Evolutionary conservation across 768 basidiomycete species (phyloP), one percentile per base, ranked within the genome.

Genomic region (Leccinum incarnatum): DNA sequence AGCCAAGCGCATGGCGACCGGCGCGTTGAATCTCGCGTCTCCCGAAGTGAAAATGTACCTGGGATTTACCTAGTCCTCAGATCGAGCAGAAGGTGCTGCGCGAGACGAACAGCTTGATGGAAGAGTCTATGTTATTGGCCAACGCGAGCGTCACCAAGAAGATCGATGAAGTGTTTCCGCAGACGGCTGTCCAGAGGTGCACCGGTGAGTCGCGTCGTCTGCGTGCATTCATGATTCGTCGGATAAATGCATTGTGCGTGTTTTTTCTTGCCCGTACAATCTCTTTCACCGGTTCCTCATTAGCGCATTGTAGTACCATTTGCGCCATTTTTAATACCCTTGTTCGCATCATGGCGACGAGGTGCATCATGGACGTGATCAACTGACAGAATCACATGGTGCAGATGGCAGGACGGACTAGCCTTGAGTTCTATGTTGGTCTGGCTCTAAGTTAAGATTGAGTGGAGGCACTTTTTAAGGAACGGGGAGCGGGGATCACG

Each of bases 21-120:
- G 97, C 19, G 97, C 97, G 10, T 82, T 98, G 42, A 98, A 98
- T 59, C 86, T 98, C 25, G 96, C 96, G 1, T 98, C 96, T 0
- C 95, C 97, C 0, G 97, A 99, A 78, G 91, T 99, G 73, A 97
- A 95, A 72, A 98, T 99, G 61, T 87, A 98, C 64, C 79, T 98
- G 17, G 92, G 96, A 67, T 93, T 89, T 62, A 79, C 94, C 1
- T 96, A 98, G 72, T 92, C 90, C 0, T 90, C 93, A 2, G 95
- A 97, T 63, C 10, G 95, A 98, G 75, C 94, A 95, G 71, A 98
- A 98, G 72, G 89, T 15, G 36, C 36, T 37, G 36, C 0, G 15
- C 15, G 7, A 37, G 15, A 37, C 0, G 36, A 37, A 37, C 36
- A 37, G 36, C 36, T 17, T 37, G 11, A 2, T 37, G 36, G 36